These are phyloP conservation scores for Neonectria faginata DNA, from an alignment of 2,329 filamentous ascomycete species.

Conservation along the genomic window DNA sequence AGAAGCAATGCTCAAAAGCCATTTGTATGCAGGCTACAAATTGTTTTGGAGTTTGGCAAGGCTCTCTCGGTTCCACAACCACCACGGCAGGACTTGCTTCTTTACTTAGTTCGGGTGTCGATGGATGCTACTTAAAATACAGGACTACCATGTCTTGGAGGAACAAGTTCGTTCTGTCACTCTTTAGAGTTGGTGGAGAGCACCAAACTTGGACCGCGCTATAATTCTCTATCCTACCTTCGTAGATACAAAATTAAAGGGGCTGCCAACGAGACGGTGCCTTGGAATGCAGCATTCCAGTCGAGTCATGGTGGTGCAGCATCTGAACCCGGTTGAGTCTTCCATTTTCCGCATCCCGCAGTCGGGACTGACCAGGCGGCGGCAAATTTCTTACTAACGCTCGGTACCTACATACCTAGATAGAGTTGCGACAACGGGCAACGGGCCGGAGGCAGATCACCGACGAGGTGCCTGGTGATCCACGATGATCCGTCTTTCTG, in stretches of 20 bases:
- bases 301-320: slow-evolving; percentile 16
- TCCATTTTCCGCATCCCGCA: slow-evolving; percentile 2
- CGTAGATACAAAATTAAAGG: not conserved
- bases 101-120: not conserved
- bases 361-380: not conserved
- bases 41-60: not conserved
- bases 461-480: not conserved
- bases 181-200: too few relatives aligned
- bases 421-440: slow-evolving; percentile 22
- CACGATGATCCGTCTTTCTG: not conserved
- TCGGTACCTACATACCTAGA: not conserved
- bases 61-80: not conserved
- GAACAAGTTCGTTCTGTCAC: not conserved
- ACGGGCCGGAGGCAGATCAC: slow-evolving; percentile 11
- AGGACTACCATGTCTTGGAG: not conserved
- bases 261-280: not conserved
- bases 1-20: slow-evolving; percentile 7
- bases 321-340: slow-evolving; percentile 1
- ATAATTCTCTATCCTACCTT: not conserved
- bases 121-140: not conserved
- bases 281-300: slow-evolving; percentile 11
- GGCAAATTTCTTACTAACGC: not conserved
- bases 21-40: not conserved
- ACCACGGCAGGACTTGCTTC: not conserved
- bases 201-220: not conserved